These are phyloP conservation scores for Suhomyces faveliae DNA, from an alignment of 805 yeast genomes.

Conservation along the genomic window DNA sequence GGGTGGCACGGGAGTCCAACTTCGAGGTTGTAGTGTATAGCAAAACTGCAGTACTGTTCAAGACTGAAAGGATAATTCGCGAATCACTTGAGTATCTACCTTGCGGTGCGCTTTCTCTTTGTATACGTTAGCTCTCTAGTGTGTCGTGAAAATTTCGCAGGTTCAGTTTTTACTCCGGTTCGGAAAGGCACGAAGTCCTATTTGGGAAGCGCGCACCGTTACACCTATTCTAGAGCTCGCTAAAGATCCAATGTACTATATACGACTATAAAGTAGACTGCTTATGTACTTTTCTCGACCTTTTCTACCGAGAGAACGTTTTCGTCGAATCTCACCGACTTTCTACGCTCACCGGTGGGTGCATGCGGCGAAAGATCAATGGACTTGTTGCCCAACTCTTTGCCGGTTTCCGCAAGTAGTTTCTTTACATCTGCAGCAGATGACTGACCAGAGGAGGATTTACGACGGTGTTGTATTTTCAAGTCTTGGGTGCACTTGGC, in stretches of 20 bases:
- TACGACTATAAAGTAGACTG: no score
- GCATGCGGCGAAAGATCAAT: conserved; percentile 48
- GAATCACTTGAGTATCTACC: neutral
- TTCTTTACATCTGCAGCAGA: conserved; percentile 42
- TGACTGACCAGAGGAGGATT: conserved; percentile 32
- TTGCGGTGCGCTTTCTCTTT: neutral
- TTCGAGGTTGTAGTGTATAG: neutral
- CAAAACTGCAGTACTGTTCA: no score
- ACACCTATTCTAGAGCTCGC: no score
- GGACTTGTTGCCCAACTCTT: conserved; percentile 38
- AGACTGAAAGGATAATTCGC: no score
- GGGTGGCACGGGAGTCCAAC: no score
- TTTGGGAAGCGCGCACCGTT: no score
- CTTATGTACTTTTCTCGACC: no score
- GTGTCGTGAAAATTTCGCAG: neutral
- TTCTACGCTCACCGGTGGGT: conserved; percentile 46
- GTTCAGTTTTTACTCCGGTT: conserved; percentile 3
- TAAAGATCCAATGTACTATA: no score
- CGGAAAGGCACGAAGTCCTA: neutral
- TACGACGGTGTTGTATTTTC: conserved; percentile 43
- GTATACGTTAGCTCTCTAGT: neutral
- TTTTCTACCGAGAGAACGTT: conserved; percentile 53
- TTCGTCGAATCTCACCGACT: conserved; percentile 66
- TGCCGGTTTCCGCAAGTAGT: conserved; percentile 41
- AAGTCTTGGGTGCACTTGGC: conserved; percentile 60